phyloP scores from a whole-genome alignment of 305 asterid species.

The Euphrasia arctica region DNA sequence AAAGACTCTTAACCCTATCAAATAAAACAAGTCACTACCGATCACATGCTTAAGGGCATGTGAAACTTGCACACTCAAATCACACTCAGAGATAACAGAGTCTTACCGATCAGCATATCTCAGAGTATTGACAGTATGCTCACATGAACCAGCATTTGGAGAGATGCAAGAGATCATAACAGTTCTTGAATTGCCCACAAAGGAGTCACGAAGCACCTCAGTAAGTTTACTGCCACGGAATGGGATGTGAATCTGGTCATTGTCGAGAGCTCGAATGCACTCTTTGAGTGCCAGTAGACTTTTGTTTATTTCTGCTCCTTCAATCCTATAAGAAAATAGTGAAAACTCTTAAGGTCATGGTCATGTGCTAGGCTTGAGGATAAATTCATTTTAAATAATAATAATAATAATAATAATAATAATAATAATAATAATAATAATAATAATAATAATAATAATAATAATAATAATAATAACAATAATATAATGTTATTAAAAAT shows the following conservation, averaged over 20 bases:
- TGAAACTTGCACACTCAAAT: neutral
- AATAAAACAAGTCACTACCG: neutral
- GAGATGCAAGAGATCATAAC: slow-evolving; percentile 98
- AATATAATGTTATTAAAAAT: too few species aligned
- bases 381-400: neutral
- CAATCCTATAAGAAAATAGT: slow-evolving; percentile 55
- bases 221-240: slow-evolving; percentile 99
- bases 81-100: neutral
- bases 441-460: too few species aligned
- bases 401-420: too few species aligned
- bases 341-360: neutral
- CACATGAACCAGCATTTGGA: slow-evolving; percentile 96
- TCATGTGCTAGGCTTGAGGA: neutral
- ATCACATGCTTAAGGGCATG: neutral
- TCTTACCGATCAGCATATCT: slow-evolving; percentile 97
- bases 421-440: too few species aligned
- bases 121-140: slow-evolving; percentile 95
- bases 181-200: slow-evolving; percentile 94
- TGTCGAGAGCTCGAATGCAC: slow-evolving; percentile 96
- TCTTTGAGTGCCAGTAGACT: slow-evolving; percentile 94
- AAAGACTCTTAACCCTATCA: slow-evolving; percentile 95
- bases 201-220: slow-evolving; percentile 97
- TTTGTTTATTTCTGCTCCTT: slow-evolving; percentile 98
- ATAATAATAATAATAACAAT: too few species aligned
- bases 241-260: slow-evolving; percentile 96